A percentile compares a stretch with the other conserved stretches of the same genome.
Conservation (phyloP, 495 filamentous ascomycete species). For the Alectoria sarmentosa region DNA sequence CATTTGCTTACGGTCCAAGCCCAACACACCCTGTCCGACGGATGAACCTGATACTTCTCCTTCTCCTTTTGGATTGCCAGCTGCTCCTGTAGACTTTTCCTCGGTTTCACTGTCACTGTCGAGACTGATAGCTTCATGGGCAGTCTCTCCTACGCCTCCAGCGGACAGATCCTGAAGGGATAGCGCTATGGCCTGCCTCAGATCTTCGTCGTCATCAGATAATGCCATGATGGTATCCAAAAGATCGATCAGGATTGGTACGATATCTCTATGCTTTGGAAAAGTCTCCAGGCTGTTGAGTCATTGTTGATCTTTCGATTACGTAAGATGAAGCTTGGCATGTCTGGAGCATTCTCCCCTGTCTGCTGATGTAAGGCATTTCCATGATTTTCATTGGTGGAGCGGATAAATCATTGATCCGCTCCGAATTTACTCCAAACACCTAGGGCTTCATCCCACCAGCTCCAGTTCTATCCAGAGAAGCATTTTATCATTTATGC, state of each 20-base stretch:
- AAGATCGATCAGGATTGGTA: background rate
- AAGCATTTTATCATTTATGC: no score
- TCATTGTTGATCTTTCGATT: background rate
- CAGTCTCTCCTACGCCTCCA: background rate
- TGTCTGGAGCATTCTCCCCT: no score
- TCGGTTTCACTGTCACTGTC: slow-evolving; percentile 27
- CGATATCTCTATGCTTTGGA: background rate
- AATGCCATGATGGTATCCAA: slow-evolving; percentile 3
- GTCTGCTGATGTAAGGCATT: no score
- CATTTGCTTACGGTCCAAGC: slow-evolving; percentile 73
- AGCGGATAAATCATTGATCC: background rate
- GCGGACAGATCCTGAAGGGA: slow-evolving; percentile 36
- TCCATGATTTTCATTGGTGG: background rate
- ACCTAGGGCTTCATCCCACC: no score
- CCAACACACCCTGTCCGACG: slow-evolving; percentile 33
- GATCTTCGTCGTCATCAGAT: slow-evolving; percentile 38
- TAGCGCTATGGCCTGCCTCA: slow-evolving; percentile 46
- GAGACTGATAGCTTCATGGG: slow-evolving; percentile 26
- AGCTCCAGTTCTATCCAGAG: no score
- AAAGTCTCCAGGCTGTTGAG: background rate
- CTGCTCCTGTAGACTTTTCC: background rate
- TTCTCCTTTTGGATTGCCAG: background rate
- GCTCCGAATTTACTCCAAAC: background rate
- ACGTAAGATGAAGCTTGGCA: no score
- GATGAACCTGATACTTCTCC: background rate